A percentile compares a stretch with the other conserved stretches of the same genome.
Evolutionary conservation across 2,329 filamentous ascomycete species (phyloP).

Genomic region (Claviceps fusiformis): DNA sequence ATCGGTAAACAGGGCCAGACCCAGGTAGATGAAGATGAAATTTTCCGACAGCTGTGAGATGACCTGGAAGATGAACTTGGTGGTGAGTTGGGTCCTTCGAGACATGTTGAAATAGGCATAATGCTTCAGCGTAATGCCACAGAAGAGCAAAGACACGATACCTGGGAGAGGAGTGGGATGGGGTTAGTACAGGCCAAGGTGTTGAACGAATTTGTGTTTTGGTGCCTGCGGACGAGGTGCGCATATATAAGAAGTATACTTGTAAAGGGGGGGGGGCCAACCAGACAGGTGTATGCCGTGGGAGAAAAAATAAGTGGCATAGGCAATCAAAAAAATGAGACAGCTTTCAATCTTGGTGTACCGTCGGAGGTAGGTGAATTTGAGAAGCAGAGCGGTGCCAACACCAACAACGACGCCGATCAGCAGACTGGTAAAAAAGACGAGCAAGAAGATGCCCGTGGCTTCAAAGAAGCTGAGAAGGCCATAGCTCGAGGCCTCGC

Average conservation of each 20-base stretch:
- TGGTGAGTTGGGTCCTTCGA: slow-evolving; percentile 87
- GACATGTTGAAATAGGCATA: slow-evolving; percentile 99
- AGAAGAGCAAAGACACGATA: slow-evolving; percentile 93
- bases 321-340: slow-evolving; percentile 82
- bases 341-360: slow-evolving; percentile 97
- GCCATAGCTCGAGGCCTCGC: slow-evolving; percentile 56
- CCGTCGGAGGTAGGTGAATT: slow-evolving; percentile 85
- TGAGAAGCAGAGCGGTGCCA: slow-evolving; percentile 72
- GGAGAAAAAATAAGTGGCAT: slow-evolving; percentile 95
- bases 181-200: neutral
- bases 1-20: slow-evolving; percentile 88
- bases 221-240: no score
- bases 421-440: slow-evolving; percentile 87
- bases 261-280: no score
- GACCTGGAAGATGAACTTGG: slow-evolving; percentile 93
- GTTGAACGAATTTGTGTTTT: neutral
- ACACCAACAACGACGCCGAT: slow-evolving; percentile 85
- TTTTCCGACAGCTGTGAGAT: slow-evolving; percentile 94
- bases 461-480: slow-evolving; percentile 78
- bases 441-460: slow-evolving; percentile 84
- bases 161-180: slow-evolving; percentile 34
- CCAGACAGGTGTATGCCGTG: slow-evolving; percentile 93
- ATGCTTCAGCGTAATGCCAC: slow-evolving; percentile 94
- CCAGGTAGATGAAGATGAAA: slow-evolving; percentile 98
- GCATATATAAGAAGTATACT: no score